Evolutionary conservation across 2,329 filamentous ascomycete species (phyloP), one percentile per base, ranked within the genome.

Genomic region (Monosporascus sp.): DNA sequence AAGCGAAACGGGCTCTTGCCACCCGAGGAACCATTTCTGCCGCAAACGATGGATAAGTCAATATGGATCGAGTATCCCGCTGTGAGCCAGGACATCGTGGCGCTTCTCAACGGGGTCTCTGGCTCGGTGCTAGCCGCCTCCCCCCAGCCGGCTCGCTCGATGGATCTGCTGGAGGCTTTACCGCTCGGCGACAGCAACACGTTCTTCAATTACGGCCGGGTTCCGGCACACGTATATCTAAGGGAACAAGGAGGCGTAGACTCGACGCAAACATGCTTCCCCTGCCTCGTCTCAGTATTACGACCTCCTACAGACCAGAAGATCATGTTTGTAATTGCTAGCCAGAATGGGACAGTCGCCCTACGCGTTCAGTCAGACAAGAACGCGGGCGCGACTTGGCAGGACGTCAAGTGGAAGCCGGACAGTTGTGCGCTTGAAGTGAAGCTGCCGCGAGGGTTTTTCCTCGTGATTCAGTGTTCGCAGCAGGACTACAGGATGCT

Each of bases 21-120:
- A 0, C 81, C 86, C 0, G 80, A 86, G 51, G 82, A 86, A 48
- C 75, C 82, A 1, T 80, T 86, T 44, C 76, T 92, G n/a, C 87
- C 87, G 1, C 88, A 90, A 62, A 84, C 85, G 1, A 85, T 93
- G 56, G 88, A 96, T 65, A 89, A 89, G 51, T 83, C 82, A 1
- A 87, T 96, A 39, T 96, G 90, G 90, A 67, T 92, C 17, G 80
- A 86, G 52, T 94, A 95, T 62, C 89, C 90, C 0, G 73, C 78
- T 9, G 79, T 93, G 57, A 85, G 85, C 24, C 80, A 88, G 18
- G 88, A 93, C 62, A 82, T 90, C 53, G 74, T 84, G 17, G 82
- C 85, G 11, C 79, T 92, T 3, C 75, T 95, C 2, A 85, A 86
- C 31, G 87, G 87, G 15, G 78, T 77, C 41, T 77, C 76, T 69